Conservation (phyloP, 176 grass and related monocot species). For the Phragmites australis region DNA sequence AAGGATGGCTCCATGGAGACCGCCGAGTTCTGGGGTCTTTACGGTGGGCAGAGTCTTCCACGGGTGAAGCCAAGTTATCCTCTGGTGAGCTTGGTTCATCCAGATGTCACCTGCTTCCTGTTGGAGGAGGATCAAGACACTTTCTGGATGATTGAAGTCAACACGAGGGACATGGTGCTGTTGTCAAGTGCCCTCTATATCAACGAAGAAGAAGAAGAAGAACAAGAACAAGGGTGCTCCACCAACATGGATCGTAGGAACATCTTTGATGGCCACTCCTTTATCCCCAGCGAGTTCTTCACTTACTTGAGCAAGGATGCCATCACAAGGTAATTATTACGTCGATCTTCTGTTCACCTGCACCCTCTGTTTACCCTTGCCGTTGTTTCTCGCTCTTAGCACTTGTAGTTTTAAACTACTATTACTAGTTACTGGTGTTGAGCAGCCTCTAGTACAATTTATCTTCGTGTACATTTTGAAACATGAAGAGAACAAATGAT, state of each 20-base stretch:
- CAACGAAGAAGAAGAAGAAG: not conserved
- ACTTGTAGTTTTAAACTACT: not conserved
- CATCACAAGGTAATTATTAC: slow-evolving; percentile 22
- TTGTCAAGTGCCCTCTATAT: not conserved
- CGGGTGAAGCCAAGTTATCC: not conserved
- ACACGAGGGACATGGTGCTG: not conserved
- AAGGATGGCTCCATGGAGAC: not conserved
- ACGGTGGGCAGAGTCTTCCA: not conserved
- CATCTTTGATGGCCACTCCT: not conserved
- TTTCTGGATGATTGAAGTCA: slow-evolving; percentile 9
- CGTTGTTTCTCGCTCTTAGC: not conserved
- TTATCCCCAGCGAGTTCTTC: not conserved
- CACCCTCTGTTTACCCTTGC: not conserved
- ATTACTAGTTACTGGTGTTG: not conserved
- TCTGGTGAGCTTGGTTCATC: not conserved
- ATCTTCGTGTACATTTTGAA: not conserved
- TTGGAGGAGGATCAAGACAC: not conserved
- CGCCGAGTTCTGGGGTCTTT: not conserved
- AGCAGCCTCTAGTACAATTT: not conserved
- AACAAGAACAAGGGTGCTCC: not conserved
- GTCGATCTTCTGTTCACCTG: not conserved
- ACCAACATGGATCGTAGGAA: not conserved
- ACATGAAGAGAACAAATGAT: not conserved
- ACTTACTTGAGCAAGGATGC: slow-evolving; percentile 9
- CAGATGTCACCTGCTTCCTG: slow-evolving; percentile 3